Percentiles rank a stretch among this genome's conserved stretches.
Evolutionary conservation across 2,329 filamentous ascomycete species (phyloP).

Genomic region (Periconia sp.): DNA sequence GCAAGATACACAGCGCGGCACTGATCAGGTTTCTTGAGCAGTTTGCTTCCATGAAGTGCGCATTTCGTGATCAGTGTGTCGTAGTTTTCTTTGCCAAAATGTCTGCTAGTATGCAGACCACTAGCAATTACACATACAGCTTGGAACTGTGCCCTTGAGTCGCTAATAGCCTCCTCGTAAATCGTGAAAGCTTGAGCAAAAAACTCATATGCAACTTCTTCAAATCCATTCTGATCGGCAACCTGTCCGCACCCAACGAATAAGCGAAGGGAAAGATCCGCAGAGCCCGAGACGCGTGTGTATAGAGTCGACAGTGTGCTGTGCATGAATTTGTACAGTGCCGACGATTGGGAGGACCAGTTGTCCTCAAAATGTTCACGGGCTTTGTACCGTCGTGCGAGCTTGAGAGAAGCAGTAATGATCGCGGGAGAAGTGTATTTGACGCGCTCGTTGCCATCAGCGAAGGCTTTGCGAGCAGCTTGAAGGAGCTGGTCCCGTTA

Average conservation of each 20-base stretch:
- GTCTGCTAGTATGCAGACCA: conserved; percentile 83
- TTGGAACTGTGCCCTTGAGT: conserved; percentile 96
- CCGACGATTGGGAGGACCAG: conserved; percentile 75
- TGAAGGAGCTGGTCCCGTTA: conserved; percentile 70
- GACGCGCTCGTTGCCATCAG: conserved; percentile 92
- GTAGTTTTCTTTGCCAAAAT: conserved; percentile 97
- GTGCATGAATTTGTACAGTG: conserved; percentile 95
- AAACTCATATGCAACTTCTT: conserved; percentile 97
- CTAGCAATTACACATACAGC: conserved; percentile 94
- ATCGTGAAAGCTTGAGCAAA: conserved; percentile 98
- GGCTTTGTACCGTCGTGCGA: conserved; percentile 86
- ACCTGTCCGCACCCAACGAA: conserved; percentile 93
- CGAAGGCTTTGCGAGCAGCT: conserved; percentile 82
- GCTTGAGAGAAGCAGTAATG: conserved; percentile 86
- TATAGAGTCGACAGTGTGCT: conserved; percentile 86
- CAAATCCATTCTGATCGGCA: conserved; percentile 87
- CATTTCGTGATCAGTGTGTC: conserved; percentile 98
- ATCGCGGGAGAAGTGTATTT: conserved; percentile 94
- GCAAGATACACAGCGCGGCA: conserved; percentile 96
- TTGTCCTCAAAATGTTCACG: conserved; percentile 86
- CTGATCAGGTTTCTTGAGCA: conserved; percentile 97
- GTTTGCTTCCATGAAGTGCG: conserved; percentile 92
- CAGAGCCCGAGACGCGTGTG: conserved; percentile 81
- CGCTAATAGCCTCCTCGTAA: conserved; percentile 94
- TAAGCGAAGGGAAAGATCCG: conserved; percentile 85